Evolutionary conservation across 768 basidiomycete species (phyloP).

Genomic region (Cubamyces sp.): DNA sequence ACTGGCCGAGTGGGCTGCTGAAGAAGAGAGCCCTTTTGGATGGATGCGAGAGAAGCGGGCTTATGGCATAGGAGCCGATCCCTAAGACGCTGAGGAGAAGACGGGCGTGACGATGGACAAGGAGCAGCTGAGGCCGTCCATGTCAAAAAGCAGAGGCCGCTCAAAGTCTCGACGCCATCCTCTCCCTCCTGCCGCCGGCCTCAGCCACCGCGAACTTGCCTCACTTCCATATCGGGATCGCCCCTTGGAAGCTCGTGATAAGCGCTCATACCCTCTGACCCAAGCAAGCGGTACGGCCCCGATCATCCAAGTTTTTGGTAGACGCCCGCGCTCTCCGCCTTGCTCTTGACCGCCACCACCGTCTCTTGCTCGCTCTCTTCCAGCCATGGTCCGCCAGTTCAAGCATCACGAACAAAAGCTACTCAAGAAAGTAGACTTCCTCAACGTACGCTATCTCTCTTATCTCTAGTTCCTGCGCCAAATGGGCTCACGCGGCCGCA

Average conservation of each 20-base stretch:
- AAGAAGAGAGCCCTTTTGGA: neutral
- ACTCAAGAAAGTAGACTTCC: conserved; percentile 95
- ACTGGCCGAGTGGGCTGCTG: neutral
- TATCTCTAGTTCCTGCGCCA: neutral
- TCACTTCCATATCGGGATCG: conserved; percentile 1
- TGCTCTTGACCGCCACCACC: conserved; percentile 11
- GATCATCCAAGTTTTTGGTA: conserved; percentile 12
- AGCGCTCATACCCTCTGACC: neutral
- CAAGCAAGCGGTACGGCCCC: neutral
- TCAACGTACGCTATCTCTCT: conserved; percentile 62
- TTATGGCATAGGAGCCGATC: neutral
- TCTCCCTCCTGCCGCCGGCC: neutral
- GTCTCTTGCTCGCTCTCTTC: neutral
- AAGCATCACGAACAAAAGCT: conserved; percentile 96
- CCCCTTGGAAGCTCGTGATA: neutral
- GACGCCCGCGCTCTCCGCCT: conserved; percentile 7
- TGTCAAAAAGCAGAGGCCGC: neutral
- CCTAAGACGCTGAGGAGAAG: neutral
- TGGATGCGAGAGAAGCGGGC: neutral
- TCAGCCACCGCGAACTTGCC: neutral
- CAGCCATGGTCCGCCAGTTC: conserved; percentile 83
- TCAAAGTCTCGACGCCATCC: neutral
- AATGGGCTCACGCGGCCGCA: neutral
- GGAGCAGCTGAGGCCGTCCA: no score
- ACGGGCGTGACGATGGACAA: neutral